These are phyloP conservation scores for Durusdinium trenchii DNA, from an alignment of 73 alveolate genomes.

Conservation along the genomic window DNA sequence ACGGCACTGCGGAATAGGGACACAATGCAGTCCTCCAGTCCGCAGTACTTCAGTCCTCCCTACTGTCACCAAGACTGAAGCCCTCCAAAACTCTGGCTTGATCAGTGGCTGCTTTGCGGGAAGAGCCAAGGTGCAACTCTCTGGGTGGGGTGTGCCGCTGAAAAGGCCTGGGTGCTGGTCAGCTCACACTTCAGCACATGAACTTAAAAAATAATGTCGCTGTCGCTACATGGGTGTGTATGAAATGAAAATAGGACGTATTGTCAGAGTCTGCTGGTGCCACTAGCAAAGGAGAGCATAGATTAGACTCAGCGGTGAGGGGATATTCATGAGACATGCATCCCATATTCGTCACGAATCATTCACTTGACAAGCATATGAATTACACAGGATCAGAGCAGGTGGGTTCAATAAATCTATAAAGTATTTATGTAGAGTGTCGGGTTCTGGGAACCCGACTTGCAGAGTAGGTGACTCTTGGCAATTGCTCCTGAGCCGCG, in stretches of 20 bases:
- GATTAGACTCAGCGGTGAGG: too few relatives aligned
- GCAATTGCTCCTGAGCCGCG: slow-evolving; percentile 22
- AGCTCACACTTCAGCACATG: neutral
- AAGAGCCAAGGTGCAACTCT: neutral
- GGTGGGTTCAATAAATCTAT: too few relatives aligned
- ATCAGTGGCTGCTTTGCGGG: neutral
- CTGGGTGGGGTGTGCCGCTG: slow-evolving; percentile 41
- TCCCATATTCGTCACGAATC: too few relatives aligned
- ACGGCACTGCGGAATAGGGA: too few relatives aligned
- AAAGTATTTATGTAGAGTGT: neutral
- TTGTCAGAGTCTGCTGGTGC: too few relatives aligned
- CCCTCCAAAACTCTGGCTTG: neutral
- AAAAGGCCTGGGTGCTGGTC: neutral
- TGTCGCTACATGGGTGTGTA: too few relatives aligned
- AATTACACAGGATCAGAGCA: too few relatives aligned
- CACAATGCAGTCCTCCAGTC: neutral
- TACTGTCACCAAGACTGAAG: neutral
- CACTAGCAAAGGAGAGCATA: too few relatives aligned
- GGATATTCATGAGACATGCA: too few relatives aligned
- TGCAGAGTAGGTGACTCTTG: slow-evolving; percentile 44
- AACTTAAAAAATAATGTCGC: too few relatives aligned
- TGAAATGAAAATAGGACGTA: too few relatives aligned
- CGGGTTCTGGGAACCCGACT: neutral
- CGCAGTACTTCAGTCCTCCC: neutral
- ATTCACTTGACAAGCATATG: too few relatives aligned